Percentiles rank a stretch among this genome's conserved stretches.
Conservation (phyloP, 2,329 filamentous ascomycete species). For the Stemphylium vesicarium region DNA sequence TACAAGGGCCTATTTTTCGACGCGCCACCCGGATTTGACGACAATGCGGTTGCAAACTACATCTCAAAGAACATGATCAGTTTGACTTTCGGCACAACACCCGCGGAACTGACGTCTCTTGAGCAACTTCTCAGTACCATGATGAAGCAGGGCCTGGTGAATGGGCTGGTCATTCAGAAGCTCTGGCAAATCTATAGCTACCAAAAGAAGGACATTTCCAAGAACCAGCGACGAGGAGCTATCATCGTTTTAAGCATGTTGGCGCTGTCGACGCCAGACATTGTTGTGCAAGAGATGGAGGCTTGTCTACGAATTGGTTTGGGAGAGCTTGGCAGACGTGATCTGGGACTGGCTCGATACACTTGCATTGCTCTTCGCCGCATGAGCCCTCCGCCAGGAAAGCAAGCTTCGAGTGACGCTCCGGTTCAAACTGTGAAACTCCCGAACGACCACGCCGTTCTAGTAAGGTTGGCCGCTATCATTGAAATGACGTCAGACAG, state of each 20-base stretch:
- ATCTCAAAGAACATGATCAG: slow-evolving; percentile 99
- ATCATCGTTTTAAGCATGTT: slow-evolving; percentile 98
- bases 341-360: slow-evolving; percentile 89
- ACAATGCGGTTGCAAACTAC: slow-evolving; percentile 92
- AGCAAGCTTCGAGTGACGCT: slow-evolving; percentile 69
- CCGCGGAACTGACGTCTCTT: slow-evolving; percentile 91
- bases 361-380: slow-evolving; percentile 91
- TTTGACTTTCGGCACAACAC: slow-evolving; percentile 92
- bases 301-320: slow-evolving; percentile 90
- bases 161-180: slow-evolving; percentile 85
- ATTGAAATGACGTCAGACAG: slow-evolving; percentile 85
- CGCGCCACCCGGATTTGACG: slow-evolving; percentile 83
- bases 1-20: slow-evolving; percentile 97
- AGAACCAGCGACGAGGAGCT: slow-evolving; percentile 84
- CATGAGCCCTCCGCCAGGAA: slow-evolving; percentile 75
- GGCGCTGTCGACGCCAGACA: slow-evolving; percentile 87
- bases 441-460: slow-evolving; percentile 88
- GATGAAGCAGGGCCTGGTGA: slow-evolving; percentile 92
- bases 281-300: slow-evolving; percentile 94
- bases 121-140: slow-evolving; percentile 95
- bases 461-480: slow-evolving; percentile 80
- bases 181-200: slow-evolving; percentile 98
- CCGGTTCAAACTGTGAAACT: slow-evolving; percentile 70
- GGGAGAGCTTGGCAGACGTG: slow-evolving; percentile 77
- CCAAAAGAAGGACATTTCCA: slow-evolving; percentile 86